Conservation (phyloP, 2,329 filamentous ascomycete species). For the Blastomyces emzantsi region DNA sequence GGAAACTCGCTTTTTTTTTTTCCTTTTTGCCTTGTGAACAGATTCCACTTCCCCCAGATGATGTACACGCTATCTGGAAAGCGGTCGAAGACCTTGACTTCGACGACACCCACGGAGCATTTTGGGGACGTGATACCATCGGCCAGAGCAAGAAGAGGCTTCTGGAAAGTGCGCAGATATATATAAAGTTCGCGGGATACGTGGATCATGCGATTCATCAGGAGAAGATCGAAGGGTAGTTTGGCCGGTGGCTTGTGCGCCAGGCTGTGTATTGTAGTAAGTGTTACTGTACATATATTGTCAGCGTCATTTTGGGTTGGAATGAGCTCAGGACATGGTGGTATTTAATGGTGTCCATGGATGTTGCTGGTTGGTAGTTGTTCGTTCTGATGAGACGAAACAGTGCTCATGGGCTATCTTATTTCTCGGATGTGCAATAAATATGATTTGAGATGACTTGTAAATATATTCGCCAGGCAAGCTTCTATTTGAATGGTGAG, state of each 20-base stretch:
- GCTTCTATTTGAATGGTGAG: background rate
- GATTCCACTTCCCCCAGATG: constrained; percentile 59
- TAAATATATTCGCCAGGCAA: background rate
- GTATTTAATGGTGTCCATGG: background rate
- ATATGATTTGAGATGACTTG: background rate
- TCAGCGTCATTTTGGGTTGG: background rate
- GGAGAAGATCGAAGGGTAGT: constrained; percentile 15
- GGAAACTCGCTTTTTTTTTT: background rate
- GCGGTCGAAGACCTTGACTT: constrained; percentile 55
- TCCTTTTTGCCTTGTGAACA: constrained; percentile 11
- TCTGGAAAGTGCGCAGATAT: constrained; percentile 68
- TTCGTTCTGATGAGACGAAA: background rate
- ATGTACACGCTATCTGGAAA: constrained; percentile 62
- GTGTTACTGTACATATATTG: background rate
- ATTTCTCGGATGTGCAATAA: background rate
- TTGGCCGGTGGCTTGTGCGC: background rate
- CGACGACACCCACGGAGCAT: constrained; percentile 57
- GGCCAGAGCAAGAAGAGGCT: constrained; percentile 54
- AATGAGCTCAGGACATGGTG: background rate
- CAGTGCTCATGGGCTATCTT: background rate
- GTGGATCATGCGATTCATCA: constrained; percentile 26
- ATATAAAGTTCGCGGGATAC: constrained; percentile 42
- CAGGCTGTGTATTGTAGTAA: background rate
- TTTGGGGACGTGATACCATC: constrained; percentile 54
- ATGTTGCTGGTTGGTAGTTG: background rate